phyloP scores from a whole-genome alignment of 495 filamentous ascomycete genomes.

The Aspergillus sclerotioniger region DNA sequence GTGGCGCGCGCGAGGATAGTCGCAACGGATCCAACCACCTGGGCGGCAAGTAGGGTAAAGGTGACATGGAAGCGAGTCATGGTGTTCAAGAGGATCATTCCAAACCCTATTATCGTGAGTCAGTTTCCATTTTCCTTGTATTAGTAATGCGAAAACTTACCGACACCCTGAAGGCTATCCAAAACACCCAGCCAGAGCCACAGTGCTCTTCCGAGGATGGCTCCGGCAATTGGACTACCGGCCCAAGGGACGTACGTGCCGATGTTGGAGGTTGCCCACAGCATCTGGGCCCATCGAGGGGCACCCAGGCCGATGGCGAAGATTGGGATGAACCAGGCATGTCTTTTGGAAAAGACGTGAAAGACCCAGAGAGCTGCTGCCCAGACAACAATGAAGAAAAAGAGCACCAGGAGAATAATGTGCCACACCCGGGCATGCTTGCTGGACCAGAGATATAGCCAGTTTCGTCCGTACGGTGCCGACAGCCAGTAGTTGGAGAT shows the following conservation, averaged over 20 bases:
- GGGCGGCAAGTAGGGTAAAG: constrained; percentile 47
- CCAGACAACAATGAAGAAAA: constrained; percentile 46
- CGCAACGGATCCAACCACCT: constrained; percentile 46
- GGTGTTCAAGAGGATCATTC: constrained; percentile 49
- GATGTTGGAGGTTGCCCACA: constrained; percentile 44
- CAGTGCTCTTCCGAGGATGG: constrained; percentile 39
- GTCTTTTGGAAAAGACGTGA: constrained; percentile 36
- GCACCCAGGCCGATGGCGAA: constrained; percentile 47
- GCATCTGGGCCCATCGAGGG: constrained; percentile 47
- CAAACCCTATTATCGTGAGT: constrained; percentile 29
- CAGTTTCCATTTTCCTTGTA: background rate
- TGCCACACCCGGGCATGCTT: constrained; percentile 42
- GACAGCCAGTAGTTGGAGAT: constrained; percentile 31
- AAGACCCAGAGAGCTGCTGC: constrained; percentile 36
- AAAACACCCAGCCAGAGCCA: constrained; percentile 50
- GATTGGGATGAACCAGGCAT: constrained; percentile 48
- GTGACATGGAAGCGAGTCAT: constrained; percentile 47
- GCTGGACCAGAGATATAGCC: constrained; percentile 47
- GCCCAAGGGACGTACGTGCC: constrained; percentile 47
- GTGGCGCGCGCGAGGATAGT: constrained; percentile 43
- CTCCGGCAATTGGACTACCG: constrained; percentile 36
- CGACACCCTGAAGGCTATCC: constrained; percentile 43
- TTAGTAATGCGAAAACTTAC: background rate
- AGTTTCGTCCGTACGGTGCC: constrained; percentile 47
- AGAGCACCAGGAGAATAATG: constrained; percentile 38